These are phyloP conservation scores for Pythium aristosporum DNA, from an alignment of 352 stramenopile genomes.

Conservation along the genomic window DNA sequence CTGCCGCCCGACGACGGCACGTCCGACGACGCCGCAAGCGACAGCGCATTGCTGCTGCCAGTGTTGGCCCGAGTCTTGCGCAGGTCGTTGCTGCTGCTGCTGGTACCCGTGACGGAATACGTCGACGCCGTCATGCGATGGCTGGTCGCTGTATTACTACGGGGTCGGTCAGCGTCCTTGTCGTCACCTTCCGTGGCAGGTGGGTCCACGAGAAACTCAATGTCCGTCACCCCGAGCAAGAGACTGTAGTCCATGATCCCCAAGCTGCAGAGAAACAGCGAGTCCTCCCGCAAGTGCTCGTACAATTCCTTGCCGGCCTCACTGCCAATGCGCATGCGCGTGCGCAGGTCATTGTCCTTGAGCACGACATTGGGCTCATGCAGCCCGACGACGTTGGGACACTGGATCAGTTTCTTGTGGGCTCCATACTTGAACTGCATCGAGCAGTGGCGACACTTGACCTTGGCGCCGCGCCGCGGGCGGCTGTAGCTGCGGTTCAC, in stretches of 20 bases:
- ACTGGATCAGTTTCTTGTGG: slow-evolving; percentile 66
- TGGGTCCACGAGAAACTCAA: slow-evolving; percentile 79
- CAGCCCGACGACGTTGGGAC: slow-evolving; percentile 71
- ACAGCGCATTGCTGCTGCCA: slow-evolving; percentile 6
- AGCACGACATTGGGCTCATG: slow-evolving; percentile 87
- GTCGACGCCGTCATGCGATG: slow-evolving; percentile 13
- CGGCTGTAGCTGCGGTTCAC: slow-evolving; percentile 86
- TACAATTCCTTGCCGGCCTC: slow-evolving; percentile 59
- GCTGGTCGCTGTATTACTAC: slow-evolving; percentile 36
- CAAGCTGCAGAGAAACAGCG: slow-evolving; percentile 64
- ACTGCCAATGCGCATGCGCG: slow-evolving; percentile 70
- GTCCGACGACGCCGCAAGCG: too few relatives aligned
- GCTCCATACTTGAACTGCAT: slow-evolving; percentile 83
- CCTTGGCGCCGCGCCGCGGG: slow-evolving; percentile 65
- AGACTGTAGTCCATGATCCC: slow-evolving; percentile 93
- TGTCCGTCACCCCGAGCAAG: slow-evolving; percentile 83
- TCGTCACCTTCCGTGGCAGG: slow-evolving; percentile 1
- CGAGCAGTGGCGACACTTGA: slow-evolving; percentile 85
- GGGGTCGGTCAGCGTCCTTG: background rate
- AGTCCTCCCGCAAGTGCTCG: slow-evolving; percentile 71
- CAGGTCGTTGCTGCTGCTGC: background rate
- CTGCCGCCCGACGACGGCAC: slow-evolving; percentile 4
- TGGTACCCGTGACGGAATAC: slow-evolving; percentile 1
- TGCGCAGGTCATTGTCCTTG: slow-evolving; percentile 86
- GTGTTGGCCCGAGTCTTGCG: slow-evolving; percentile 15